Base-by-base conservation (phyloP, 495 filamentous ascomycete species). In the Cercophora newfieldiana region DNA sequence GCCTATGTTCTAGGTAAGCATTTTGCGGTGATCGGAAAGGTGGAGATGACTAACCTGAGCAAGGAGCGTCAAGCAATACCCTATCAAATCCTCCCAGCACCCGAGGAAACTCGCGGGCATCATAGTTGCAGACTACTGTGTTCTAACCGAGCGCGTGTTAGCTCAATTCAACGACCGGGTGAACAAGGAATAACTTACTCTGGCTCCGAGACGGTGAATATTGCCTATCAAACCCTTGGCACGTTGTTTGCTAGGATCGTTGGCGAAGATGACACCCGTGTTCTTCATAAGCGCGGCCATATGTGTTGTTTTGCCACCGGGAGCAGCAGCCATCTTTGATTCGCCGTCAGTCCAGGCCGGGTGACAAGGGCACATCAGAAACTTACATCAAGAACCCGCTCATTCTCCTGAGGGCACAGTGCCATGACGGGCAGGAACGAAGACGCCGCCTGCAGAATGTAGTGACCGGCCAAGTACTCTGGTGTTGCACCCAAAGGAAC, bases 401-500 rank as follows among this genome's bases (percentile, higher is more conserved):
- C 95, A 66, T 93, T 84, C 76, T 96, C 91, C 76, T 98, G 95
- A 0, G 95, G 96, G 16, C 91, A 92, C 18, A 99, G 85, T 1
- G 96, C 95, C 93, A 99, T 98, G 69, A 97, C 94, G 69, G 95
- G 95, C 28, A 99, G 86, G 83, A 99, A 99, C 28, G 94, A 97
- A 24, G 92, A 95, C 1, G 95, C 95, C 12, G 95, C 95, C 82
- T 98, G 96, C 16, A 98, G 84, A 71, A 99, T 98, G 81, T 99
- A 99, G 74, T 98, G 92, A 24, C 95, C 95, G 1, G 96, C 93
- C 10, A 99, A 85, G 77, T 98, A 98, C 74, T 99, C 96, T 1
- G 95, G 96, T 0, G 96, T 99, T 24, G 96, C 96, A 81, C 94
- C 96, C n/a, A 97, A 86, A 1, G 95, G 95, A 0, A 98, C 96